Base-by-base conservation (phyloP, 768 basidiomycete genomes). In the Tylopilus balloui region DNA sequence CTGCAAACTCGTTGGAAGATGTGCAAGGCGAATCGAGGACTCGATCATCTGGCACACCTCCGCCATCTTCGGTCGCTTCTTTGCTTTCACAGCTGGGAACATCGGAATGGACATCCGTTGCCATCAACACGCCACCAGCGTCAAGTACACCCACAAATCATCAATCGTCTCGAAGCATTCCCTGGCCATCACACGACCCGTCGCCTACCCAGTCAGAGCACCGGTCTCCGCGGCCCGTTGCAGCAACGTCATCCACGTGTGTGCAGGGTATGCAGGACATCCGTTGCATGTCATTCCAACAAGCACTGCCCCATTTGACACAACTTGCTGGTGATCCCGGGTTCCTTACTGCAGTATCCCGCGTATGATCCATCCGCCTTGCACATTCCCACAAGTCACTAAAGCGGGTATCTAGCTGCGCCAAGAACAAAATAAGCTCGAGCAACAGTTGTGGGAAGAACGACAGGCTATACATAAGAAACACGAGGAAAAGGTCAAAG, bases 401-500 rank as follows among this genome's bases (percentile, higher is more conserved):
- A 31, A 52, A 40, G 21, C 19, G 21, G 32, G 3, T 44, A 45
- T 43, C 17, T 59, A 89, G 89, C 71, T 92, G 59, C 86, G 80
- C 65, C 66, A 77, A 45, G 84, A 87, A 42, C 90, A 92, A 68
- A 73, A 81, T 47, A 71, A 73, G 20, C 70, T 91, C 28, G 90
- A 92, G 64, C 75, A 70, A 52, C 75, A 74, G 50, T 65, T 91
- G 29, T 89, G 79, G 81, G 73, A 79, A 49, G 87, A 87, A 55
- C 75, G 90, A 46, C 69, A 71, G 27, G 71, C 71, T 6, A 80
- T 92, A 49, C 75, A 79, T 46, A 70, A 68, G 51, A 82, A 80
- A 57, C 83, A 88, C 52, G 80, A 86, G 53, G 80, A 84, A 37
- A 89, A 81, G 67, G 77, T 88, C 53, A 80, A 82, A 55, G 71